Evolutionary conservation across 2,329 filamentous ascomycete genomes (phyloP), one percentile per base, ranked within the genome.

Genomic region (Botrytis porri): DNA sequence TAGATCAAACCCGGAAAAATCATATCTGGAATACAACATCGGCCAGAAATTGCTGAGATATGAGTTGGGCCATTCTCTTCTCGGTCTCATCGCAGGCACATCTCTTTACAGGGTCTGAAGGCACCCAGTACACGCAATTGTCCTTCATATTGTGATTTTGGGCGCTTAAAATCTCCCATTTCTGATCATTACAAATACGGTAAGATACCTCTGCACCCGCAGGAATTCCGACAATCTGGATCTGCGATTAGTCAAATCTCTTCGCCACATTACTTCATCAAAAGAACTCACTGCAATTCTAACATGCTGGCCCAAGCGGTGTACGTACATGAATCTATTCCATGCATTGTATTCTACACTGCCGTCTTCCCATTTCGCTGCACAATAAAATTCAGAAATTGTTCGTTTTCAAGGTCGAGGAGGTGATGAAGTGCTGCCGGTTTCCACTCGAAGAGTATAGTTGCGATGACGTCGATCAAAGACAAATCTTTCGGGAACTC

Each of bases 371-470:
- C n/a, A 43, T 22, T 22, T 1, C 18, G 37, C 37, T 20, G 16
- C 37, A 63, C 39, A 63, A 63, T 43, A 63, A n/a, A 63, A n/a
- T n/a, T n/a, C n/a, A n/a, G n/a, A n/a, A n/a, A 63, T 63, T 63
- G 25, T 43, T 63, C 39, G 1, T 1, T 22, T 43, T 43, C 16
- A 10, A 43, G 10, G 18, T 63, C 14, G 37, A 63, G 61, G 18
- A 63, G 61, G 37, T 63, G 39, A 63, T 63, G 39, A 29, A 63
- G 61, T 32, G 61, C 61, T 22, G 25, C 1, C 7, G 39, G 25
- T 8, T 63, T 63, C 61, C 61, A 63, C 4, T 63, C 9, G n/a
- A 63, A 59, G 37, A 69, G 7, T 39, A 39, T 37, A 16, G 43
- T 57, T 29, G 35, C 25, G n/a, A 69, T 1, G 48, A 59, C 35